Percentiles rank a stretch among this genome's conserved stretches.
These are phyloP conservation scores for Fusarium austroafricanum DNA, from an alignment of 2,329 filamentous ascomycete genomes.

Conservation along the genomic window DNA sequence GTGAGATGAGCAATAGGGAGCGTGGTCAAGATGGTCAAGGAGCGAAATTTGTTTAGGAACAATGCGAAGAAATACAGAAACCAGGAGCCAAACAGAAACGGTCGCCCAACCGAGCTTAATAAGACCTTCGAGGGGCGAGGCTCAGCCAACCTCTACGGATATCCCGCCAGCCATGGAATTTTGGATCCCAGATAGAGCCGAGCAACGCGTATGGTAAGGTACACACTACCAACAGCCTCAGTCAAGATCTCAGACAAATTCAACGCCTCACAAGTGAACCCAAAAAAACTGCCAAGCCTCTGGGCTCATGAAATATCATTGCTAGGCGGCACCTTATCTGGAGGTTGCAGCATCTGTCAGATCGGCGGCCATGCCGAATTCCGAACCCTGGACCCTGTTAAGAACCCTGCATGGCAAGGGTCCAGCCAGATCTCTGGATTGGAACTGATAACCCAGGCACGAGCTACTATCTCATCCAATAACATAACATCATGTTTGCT, in stretches of 20 bases:
- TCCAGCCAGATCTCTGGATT: conserved; percentile 36
- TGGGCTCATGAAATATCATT: conserved; percentile 3
- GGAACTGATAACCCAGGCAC: conserved; percentile 28
- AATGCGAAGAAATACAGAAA: conserved; percentile 4
- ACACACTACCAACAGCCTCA: background rate
- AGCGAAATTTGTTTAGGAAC: conserved; percentile 14
- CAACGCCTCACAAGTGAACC: conserved; percentile 19
- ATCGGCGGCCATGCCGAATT: conserved; percentile 37
- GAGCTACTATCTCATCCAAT: conserved; percentile 29
- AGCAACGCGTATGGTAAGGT: conserved; percentile 4
- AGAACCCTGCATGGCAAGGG: conserved; percentile 25
- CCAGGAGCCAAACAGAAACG: background rate
- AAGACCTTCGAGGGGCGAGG: conserved; percentile 11
- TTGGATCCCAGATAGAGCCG: background rate
- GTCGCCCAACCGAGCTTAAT: conserved; percentile 14
- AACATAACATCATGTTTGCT: conserved; percentile 1
- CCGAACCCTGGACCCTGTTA: conserved; percentile 44
- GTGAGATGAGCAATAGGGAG: conserved; percentile 15
- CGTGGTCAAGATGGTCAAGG: conserved; percentile 24
- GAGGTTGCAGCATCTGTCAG: conserved; percentile 13
- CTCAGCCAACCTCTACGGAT: conserved; percentile 15
- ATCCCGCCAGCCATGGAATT: conserved; percentile 4
- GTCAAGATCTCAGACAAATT: background rate
- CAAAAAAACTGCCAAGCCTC: conserved; percentile 22
- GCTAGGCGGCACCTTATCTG: background rate